phyloP scores from a whole-genome alignment of 768 basidiomycete species.

The Hericium erinaceus region DNA sequence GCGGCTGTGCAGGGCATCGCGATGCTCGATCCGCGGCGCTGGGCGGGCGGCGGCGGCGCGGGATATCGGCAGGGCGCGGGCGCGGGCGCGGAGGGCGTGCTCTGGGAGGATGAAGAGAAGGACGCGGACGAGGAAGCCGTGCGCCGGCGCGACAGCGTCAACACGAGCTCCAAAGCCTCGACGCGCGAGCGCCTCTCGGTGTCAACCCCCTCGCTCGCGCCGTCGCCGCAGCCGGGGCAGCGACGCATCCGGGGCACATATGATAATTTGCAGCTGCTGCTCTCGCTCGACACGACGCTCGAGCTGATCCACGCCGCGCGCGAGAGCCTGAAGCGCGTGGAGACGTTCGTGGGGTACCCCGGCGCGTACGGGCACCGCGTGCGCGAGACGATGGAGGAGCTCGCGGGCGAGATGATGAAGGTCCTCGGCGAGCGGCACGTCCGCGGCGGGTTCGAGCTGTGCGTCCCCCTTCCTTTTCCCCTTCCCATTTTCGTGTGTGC shows the following conservation, averaged over 20 bases:
- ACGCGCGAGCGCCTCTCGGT: constrained; percentile 12
- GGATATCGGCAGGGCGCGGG: constrained; percentile 11
- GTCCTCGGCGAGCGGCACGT: constrained; percentile 75
- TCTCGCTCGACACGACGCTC: constrained; percentile 86
- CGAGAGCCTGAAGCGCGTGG: constrained; percentile 84
- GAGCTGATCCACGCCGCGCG: constrained; percentile 91
- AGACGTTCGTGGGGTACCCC: constrained; percentile 84
- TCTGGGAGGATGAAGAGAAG: constrained; percentile 9
- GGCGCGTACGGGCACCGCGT: constrained; percentile 83
- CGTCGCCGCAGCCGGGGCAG: not conserved
- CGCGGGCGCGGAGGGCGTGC: constrained; percentile 10
- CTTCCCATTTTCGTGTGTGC: not conserved
- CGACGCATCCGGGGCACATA: constrained; percentile 9
- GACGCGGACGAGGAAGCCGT: constrained; percentile 27
- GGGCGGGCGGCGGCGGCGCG: constrained; percentile 45
- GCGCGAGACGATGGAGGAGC: constrained; percentile 87
- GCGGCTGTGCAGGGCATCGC: constrained; percentile 78
- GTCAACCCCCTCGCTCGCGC: constrained; percentile 16
- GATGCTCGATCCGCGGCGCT: constrained; percentile 86
- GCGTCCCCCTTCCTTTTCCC: not conserved
- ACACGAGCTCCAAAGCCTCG: not conserved
- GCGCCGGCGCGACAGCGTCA: not conserved
- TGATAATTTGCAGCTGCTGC: constrained; percentile 71
- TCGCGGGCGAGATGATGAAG: constrained; percentile 78
- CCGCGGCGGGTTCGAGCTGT: constrained; percentile 57